phyloP scores from a whole-genome alignment of 345 rosid species.

The Lagerstroemia speciosa region DNA sequence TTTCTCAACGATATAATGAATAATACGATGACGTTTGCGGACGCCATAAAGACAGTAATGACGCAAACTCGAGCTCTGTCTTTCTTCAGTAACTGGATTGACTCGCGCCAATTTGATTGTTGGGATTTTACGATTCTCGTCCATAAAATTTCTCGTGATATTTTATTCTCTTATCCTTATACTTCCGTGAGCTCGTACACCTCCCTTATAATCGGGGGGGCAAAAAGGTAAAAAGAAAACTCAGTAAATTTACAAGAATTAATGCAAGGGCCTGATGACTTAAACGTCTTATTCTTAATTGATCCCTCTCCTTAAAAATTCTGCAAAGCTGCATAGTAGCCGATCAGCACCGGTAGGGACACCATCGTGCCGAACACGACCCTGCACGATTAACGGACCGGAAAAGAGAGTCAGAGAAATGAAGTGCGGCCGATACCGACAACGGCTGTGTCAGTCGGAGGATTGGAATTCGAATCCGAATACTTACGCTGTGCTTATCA shows the following conservation, averaged over 20 bases:
- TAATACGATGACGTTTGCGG: no score
- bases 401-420: neutral
- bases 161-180: no score
- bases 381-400: slow-evolving; percentile 25
- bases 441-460: neutral
- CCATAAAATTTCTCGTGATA: no score
- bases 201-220: no score
- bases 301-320: neutral
- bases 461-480: neutral
- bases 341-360: slow-evolving; percentile 55
- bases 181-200: no score
- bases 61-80: no score
- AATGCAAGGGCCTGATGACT: neutral
- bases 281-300: neutral
- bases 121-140: no score
- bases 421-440: neutral
- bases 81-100: no score
- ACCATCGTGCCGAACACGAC: slow-evolving; percentile 69
- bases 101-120: no score
- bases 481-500: slow-evolving; percentile 43
- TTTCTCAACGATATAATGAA: no score
- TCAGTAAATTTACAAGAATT: neutral
- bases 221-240: no score
- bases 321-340: slow-evolving; percentile 37
- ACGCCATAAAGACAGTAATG: no score